Percentiles rank a stretch among this genome's conserved stretches.
Conservation (phyloP, 495 filamentous ascomycete genomes). For the Venustampulla echinocandica region DNA sequence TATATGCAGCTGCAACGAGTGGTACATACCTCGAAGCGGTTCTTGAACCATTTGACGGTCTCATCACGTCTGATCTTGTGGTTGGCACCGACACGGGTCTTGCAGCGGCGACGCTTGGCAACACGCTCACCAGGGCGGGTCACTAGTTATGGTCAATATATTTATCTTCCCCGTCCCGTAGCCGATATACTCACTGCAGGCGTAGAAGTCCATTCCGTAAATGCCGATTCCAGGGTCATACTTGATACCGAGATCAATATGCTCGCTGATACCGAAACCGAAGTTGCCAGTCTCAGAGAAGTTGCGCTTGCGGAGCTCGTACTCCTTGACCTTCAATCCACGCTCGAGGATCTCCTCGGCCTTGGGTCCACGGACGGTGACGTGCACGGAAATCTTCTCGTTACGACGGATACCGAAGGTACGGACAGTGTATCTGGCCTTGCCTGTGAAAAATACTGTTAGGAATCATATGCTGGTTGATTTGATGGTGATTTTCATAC, state of each 20-base stretch:
- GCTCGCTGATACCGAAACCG: constrained; percentile 99
- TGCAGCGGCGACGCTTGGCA: constrained; percentile 82
- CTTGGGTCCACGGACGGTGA: constrained; percentile 99
- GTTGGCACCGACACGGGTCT: constrained; percentile 72
- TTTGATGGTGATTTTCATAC: constrained; percentile 38
- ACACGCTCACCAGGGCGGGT: constrained; percentile 95
- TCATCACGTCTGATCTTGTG: constrained; percentile 90
- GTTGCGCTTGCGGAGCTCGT: constrained; percentile 97
- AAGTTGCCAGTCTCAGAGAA: constrained; percentile 99
- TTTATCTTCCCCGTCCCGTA: constrained; percentile 28
- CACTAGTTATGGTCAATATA: constrained; percentile 6
- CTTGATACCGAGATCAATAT: constrained; percentile 99
- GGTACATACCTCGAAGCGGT: constrained; percentile 96
- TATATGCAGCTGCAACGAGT: no score
- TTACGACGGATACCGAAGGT: constrained; percentile 99
- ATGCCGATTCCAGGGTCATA: constrained; percentile 99
- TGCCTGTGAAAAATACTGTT: constrained; percentile 48
- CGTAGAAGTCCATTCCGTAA: constrained; percentile 99
- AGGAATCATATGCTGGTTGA: background rate
- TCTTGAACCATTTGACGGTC: constrained; percentile 99
- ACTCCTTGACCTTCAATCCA: constrained; percentile 99
- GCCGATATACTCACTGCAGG: constrained; percentile 58
- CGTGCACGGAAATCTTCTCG: constrained; percentile 99
- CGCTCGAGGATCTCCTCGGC: constrained; percentile 99
- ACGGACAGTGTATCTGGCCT: constrained; percentile 99